Percentiles rank a stretch among this genome's conserved stretches.
Evolutionary conservation across 768 basidiomycete species (phyloP).

Genomic region (Crepidotus variabilis): DNA sequence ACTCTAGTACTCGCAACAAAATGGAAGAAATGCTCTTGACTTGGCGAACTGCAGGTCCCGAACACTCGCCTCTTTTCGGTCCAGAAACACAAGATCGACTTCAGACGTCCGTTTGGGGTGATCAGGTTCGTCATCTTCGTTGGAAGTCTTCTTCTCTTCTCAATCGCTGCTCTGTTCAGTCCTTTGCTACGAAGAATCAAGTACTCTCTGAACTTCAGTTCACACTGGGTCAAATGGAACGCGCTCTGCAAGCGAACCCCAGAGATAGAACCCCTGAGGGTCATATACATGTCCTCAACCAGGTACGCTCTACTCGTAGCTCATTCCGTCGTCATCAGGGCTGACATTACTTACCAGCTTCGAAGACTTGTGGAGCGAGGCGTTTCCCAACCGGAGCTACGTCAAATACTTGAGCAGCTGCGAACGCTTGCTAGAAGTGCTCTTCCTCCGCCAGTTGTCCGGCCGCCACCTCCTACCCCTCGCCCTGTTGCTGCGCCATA

Average conservation of each 20-base stretch:
- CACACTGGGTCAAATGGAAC: constrained; percentile 77
- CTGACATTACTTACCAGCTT: constrained; percentile 36
- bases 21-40: constrained; percentile 98
- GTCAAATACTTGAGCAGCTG: constrained; percentile 70
- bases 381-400: constrained; percentile 76
- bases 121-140: constrained; percentile 32
- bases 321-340: neutral
- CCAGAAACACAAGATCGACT: constrained; percentile 74
- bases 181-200: constrained; percentile 50
- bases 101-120: constrained; percentile 81
- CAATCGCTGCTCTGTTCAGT: constrained; percentile 1
- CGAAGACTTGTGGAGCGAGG: constrained; percentile 73
- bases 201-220: constrained; percentile 84
- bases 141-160: constrained; percentile 6
- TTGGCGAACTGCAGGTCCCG: constrained; percentile 86
- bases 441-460: constrained; percentile 28
- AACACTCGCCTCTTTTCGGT: constrained; percentile 82
- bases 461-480: constrained; percentile 17
- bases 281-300: constrained; percentile 76
- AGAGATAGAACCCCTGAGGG: constrained; percentile 65
- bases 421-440: constrained; percentile 54
- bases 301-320: constrained; percentile 46
- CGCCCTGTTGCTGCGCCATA: constrained; percentile 11
- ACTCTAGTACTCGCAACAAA: constrained; percentile 80
- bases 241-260: constrained; percentile 64